Conservation (phyloP, 345 rosid genomes). For the Dipteronia dyeriana region DNA sequence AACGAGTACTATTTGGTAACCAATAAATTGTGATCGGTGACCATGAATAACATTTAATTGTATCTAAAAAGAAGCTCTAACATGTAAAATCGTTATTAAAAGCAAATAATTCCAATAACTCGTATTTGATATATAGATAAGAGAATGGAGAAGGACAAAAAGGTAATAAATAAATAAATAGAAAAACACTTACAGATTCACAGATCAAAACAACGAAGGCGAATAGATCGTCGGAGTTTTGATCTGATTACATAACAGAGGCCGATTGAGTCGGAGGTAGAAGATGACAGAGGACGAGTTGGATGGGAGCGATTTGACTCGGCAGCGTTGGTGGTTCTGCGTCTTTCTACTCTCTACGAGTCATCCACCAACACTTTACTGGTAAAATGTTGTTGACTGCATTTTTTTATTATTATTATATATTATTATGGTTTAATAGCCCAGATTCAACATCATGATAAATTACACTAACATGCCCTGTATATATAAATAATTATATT, state of each 20-base stretch:
- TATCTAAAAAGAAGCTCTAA: not conserved
- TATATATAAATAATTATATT: no score
- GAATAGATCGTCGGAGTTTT: not conserved
- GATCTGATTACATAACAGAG: not conserved
- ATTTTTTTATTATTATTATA: not conserved
- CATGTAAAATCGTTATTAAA: not conserved
- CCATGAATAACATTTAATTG: not conserved
- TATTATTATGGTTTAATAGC: not conserved
- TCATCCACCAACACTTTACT: slow-evolving; percentile 2
- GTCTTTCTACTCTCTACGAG: not conserved
- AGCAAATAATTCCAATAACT: not conserved
- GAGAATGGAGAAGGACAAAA: not conserved
- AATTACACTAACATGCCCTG: no score
- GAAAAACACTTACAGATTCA: not conserved
- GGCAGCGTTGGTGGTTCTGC: not conserved
- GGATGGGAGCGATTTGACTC: slow-evolving; percentile 11
- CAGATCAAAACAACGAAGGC: not conserved
- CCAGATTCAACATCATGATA: no score
- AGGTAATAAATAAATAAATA: not conserved
- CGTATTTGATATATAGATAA: not conserved
- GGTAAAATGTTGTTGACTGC: not conserved
- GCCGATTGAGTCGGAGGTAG: not conserved
- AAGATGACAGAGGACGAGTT: not conserved
- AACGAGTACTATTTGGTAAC: no score
- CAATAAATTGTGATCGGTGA: not conserved